Evolutionary conservation across 192 early-diverging fungal genomes (phyloP).

Genomic region (Backusella mclennaniae): DNA sequence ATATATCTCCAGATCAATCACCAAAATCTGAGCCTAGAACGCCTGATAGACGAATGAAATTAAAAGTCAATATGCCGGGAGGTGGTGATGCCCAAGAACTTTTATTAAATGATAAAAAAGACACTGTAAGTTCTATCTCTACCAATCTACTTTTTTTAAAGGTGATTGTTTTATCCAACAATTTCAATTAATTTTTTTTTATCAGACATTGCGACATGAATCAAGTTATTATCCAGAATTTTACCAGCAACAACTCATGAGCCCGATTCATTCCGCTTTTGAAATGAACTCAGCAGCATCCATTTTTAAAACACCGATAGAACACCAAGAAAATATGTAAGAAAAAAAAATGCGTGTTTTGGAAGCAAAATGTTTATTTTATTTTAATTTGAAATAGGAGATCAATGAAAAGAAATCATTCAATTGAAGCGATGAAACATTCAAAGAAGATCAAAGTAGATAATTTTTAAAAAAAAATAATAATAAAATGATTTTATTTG

Average conservation of each 20-base stretch:
- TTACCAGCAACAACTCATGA: conserved; percentile 1
- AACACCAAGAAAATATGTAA: background rate
- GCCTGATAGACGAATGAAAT: conserved; percentile 6
- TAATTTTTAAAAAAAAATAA: background rate
- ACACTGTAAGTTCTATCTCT: background rate
- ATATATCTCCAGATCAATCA: conserved; percentile 10
- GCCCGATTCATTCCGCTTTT: conserved; percentile 10
- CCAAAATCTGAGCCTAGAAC: conserved; percentile 12
- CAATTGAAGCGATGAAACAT: background rate
- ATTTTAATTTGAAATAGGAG: background rate
- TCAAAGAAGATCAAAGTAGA: background rate
- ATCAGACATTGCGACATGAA: background rate
- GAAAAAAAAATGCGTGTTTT: background rate
- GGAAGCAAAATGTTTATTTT: background rate
- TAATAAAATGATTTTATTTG: background rate
- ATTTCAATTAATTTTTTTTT: background rate
- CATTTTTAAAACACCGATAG: background rate
- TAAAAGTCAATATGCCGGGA: conserved; percentile 7
- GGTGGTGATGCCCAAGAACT: background rate
- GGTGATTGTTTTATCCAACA: background rate
- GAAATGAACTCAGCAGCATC: background rate
- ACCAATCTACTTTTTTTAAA: background rate
- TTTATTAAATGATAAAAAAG: background rate
- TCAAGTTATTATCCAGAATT: background rate
- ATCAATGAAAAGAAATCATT: background rate